Base-by-base conservation (phyloP, 2,329 filamentous ascomycete species). In the Nigrospora sphaerica region DNA sequence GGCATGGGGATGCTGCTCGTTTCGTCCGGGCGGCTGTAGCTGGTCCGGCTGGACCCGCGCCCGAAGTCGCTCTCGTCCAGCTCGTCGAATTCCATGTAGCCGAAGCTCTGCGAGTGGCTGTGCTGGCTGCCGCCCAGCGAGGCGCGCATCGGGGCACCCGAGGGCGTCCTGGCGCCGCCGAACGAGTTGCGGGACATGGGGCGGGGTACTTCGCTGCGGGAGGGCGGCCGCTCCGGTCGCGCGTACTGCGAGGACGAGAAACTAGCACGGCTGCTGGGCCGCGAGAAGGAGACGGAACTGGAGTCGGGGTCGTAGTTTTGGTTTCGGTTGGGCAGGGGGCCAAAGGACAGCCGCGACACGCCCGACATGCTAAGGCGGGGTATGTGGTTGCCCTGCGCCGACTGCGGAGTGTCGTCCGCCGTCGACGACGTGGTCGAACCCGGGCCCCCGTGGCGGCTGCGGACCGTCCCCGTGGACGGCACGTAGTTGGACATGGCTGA, bases 241-340 rank as follows among this genome's bases (percentile, higher is more conserved):
- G 54, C 55, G 42, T 56, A 63, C 44, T 53, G 32, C 32, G 39
- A 55, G 32, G 42, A 57, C 44, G 77, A 73, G 47, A 73, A 67
- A 60, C 83, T 86, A 56, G 85, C 80, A 52, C 86, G 81, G 58
- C 86, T 91, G 67, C 81, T 86, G 14, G 88, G 86, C 32, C 87
- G 81, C 54, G 81, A 84, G 53, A 75, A 69, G 17, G 71, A 65
- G 14, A 64, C 57, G 33, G 65, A 62, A 12, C 60, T 65, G 31
- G 59, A 57, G 42, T 64, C 58, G 49, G 68, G 71, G 36, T 71
- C 71, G 13, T 74, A 74, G 42, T 70, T 71, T 38, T 46, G 53
- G 42, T 50, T 48, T 38, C 80, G 73, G 56, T 75, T 79, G 3
- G 81, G 77, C 11, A 82, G 66, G 2, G 78, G 77, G 1, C 80